Evolutionary conservation across 495 filamentous ascomycete species (phyloP).

Genomic region (Aspergillus conjunctus): DNA sequence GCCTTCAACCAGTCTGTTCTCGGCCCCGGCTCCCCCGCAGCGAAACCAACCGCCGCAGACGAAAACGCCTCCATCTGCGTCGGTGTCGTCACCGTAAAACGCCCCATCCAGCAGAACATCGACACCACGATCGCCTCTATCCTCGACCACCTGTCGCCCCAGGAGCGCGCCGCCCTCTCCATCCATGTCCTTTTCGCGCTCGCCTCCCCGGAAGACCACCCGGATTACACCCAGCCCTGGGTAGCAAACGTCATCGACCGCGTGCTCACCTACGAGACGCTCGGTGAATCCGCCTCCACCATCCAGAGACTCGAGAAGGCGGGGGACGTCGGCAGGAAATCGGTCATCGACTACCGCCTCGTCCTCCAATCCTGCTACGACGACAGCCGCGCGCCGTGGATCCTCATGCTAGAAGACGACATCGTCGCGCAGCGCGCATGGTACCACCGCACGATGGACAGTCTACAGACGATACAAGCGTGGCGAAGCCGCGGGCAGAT

Average conservation of each 20-base stretch:
- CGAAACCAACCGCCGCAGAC: conserved; percentile 5
- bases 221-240: conserved; percentile 52
- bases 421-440: conserved; percentile 53
- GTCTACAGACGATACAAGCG: conserved; percentile 38
- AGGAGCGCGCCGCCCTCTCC: conserved; percentile 49
- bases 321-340: conserved; percentile 42
- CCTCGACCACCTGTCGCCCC: conserved; percentile 46
- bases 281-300: conserved; percentile 15
- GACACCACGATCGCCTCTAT: conserved; percentile 53
- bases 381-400: conserved; percentile 43
- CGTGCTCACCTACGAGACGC: conserved; percentile 26
- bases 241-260: conserved; percentile 41
- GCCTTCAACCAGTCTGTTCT: conserved; percentile 22
- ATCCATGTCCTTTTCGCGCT: conserved; percentile 58
- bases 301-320: conserved; percentile 32
- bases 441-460: conserved; percentile 48
- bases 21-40: background rate
- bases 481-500: conserved; percentile 27
- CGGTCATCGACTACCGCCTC: conserved; percentile 53
- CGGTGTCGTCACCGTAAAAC: conserved; percentile 40
- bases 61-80: conserved; percentile 33
- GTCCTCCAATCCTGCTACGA: conserved; percentile 49
- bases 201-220: conserved; percentile 48
- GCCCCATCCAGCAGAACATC: conserved; percentile 47
- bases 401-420: conserved; percentile 59